Base-by-base conservation (phyloP, 306 rosid species). In the Inga laurina region DNA sequence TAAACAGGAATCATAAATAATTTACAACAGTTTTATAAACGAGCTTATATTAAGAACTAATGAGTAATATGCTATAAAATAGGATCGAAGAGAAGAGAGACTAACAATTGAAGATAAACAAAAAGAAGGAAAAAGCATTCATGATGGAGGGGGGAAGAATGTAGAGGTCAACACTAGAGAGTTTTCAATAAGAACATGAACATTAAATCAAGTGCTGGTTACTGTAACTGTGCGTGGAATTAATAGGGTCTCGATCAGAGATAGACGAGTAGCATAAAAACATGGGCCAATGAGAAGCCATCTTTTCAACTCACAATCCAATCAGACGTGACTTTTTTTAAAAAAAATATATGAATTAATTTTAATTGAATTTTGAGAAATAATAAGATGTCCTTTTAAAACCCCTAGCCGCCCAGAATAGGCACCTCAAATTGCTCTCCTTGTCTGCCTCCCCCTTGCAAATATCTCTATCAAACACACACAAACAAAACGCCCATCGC, bases 351-450 rank as follows among this genome's bases (percentile, higher is more conserved):
- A 49, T 49, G 76, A 44, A 9, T 37, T 75, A 49, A 35, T 62
- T 66, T 22, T 30, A 44, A 72, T 83, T 76, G 62, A 73, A 64
- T 82, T 24, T 49, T 73, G 72, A 78, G 12, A 8, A 64, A 7
- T 30, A 16, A 48, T 43, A 16, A 48, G 62, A 49, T 3, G 0
- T 24, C 46, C 56, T 85, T 82, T 87, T 88, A 89, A 90, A 89
- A 81, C 88, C 91, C 89, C 30, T 79, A 85, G 93, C 97, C 95
- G 96, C 94, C 94, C 92, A 93, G 95, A 93, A 89, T 46, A 93
- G 93, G 97, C 95, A 93, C 90, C 94, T 91, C 97, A 93, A 90
- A 72, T 87, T 89, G 86, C 95, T 34, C 79, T 82, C 72, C 70
- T 72, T 75, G 84, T 88, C 89, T 88, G 75, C 78, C 74, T 74